Percentiles rank a stretch among this genome's conserved stretches.
These are phyloP conservation scores for Talaromyces sp. DNA, from an alignment of 2,329 filamentous ascomycete genomes.

Conservation along the genomic window DNA sequence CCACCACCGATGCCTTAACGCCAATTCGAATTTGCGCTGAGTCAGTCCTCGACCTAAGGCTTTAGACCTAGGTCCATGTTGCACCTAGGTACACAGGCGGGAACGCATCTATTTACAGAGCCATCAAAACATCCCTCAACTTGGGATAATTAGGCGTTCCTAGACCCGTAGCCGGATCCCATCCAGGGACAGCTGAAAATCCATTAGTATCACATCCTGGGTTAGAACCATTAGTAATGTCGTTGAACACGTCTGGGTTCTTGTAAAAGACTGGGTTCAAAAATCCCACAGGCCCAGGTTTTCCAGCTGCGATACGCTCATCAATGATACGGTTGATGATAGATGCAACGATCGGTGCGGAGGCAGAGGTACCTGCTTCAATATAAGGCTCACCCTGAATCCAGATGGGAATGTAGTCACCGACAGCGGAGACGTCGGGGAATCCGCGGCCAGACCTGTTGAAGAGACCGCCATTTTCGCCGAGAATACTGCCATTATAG, in stretches of 20 bases:
- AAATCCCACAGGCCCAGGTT: conserved; percentile 27
- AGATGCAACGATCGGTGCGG: conserved; percentile 57
- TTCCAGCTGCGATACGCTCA: conserved; percentile 50
- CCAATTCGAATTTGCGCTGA: too few species aligned
- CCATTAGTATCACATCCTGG: conserved; percentile 8
- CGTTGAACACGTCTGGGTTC: conserved; percentile 5
- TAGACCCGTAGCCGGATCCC: conserved; percentile 32
- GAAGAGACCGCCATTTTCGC: conserved; percentile 33
- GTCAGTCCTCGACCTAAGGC: too few species aligned
- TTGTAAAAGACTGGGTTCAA: conserved; percentile 9
- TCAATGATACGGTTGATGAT: conserved; percentile 63
- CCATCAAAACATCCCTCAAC: conserved; percentile 9
- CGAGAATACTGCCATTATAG: conserved; percentile 7
- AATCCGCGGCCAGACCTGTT: conserved; percentile 55
- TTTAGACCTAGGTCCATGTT: too few species aligned
- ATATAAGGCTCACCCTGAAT: not conserved
- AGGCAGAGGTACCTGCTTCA: conserved; percentile 35
- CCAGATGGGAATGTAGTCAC: conserved; percentile 1
- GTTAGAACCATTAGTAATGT: conserved; percentile 6
- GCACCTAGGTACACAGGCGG: too few species aligned
- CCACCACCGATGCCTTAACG: too few species aligned
- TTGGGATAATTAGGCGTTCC: conserved; percentile 26
- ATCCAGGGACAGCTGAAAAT: conserved; percentile 20
- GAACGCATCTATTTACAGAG: not conserved
- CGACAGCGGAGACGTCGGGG: conserved; percentile 59